A percentile compares a stretch with the other conserved stretches of the same genome.
phyloP scores from a whole-genome alignment of 495 filamentous ascomycete species.

The Talaromyces wortmannii region DNA sequence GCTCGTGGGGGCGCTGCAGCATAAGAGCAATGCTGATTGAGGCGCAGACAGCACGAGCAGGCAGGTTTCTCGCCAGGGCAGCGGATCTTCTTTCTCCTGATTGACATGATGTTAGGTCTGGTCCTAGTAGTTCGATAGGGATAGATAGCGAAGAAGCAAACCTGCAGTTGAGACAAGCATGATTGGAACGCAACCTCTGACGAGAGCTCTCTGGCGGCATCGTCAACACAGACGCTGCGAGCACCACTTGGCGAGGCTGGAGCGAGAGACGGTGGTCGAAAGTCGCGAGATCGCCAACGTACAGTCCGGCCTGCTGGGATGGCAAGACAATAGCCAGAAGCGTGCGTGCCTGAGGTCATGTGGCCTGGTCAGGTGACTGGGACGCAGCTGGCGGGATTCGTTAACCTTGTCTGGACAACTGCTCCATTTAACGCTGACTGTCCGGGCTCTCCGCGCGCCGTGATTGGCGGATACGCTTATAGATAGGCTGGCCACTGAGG shows the following conservation, averaged over 20 bases:
- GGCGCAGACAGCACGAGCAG: constrained; percentile 38
- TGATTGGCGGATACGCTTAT: too few relatives aligned
- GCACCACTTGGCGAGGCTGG: background rate
- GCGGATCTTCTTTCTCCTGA: constrained; percentile 37
- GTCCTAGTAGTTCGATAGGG: background rate
- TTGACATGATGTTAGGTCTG: background rate
- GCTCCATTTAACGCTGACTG: background rate
- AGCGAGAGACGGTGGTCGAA: too few relatives aligned
- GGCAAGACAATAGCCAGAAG: background rate
- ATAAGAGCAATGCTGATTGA: constrained; percentile 36
- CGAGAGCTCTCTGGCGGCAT: constrained; percentile 30
- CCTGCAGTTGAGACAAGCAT: constrained; percentile 40
- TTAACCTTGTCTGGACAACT: background rate
- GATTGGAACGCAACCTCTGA: constrained; percentile 36
- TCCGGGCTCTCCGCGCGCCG: too few relatives aligned
- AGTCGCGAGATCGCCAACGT: too few relatives aligned
- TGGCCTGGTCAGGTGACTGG: background rate
- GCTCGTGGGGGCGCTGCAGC: constrained; percentile 15
- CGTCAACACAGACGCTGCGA: constrained; percentile 2
- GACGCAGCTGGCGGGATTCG: background rate
- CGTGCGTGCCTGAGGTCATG: background rate
- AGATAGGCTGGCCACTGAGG: background rate
- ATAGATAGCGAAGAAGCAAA: constrained; percentile 9
- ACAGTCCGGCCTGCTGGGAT: too few relatives aligned
- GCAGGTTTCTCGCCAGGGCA: constrained; percentile 39